phyloP scores from a whole-genome alignment of 495 filamentous ascomycete genomes.

The Podospora comata region DNA sequence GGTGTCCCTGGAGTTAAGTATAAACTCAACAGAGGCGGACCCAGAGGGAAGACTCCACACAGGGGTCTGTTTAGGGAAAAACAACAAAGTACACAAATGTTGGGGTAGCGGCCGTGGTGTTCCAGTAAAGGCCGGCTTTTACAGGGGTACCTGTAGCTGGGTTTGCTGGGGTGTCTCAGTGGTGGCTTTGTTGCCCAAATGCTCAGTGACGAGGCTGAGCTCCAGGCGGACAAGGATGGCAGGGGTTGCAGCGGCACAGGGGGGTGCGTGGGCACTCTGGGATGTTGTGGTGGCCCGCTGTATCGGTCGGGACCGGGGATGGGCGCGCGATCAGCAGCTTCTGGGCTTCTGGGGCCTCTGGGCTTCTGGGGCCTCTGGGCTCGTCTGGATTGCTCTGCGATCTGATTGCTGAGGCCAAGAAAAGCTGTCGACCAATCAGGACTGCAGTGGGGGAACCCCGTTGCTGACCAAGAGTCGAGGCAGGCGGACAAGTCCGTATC shows the following conservation, averaged over 20 bases:
- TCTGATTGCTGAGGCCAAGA: conserved; percentile 9
- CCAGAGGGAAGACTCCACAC: not conserved
- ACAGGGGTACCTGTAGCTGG: conserved; percentile 25
- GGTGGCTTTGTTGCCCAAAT: conserved; percentile 27
- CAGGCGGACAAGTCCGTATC: conserved; percentile 28
- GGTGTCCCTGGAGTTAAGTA: conserved; percentile 21
- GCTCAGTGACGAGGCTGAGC: conserved; percentile 29
- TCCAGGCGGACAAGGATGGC: conserved; percentile 35
- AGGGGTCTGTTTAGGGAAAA: conserved; percentile 9
- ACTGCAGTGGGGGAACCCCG: conserved; percentile 15
- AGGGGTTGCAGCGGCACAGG: conserved; percentile 19
- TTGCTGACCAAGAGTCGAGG: not conserved
- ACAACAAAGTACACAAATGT: conserved; percentile 19
- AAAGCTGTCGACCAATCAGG: conserved; percentile 12
- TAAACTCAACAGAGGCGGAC: conserved; percentile 7
- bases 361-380: conserved; percentile 25
- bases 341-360: conserved; percentile 15
- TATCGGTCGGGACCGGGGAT: conserved; percentile 31
- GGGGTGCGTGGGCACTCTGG: conserved; percentile 19
- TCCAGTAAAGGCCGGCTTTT: conserved; percentile 26
- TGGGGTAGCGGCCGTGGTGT: conserved; percentile 26
- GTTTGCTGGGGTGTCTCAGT: conserved; percentile 29
- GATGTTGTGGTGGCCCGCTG: conserved; percentile 26
- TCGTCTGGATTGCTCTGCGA: conserved; percentile 16
- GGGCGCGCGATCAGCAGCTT: conserved; percentile 30